Evolutionary conservation across 768 basidiomycete species (phyloP), one percentile per base, ranked within the genome.

Genomic region (Mycena chlorophos): DNA sequence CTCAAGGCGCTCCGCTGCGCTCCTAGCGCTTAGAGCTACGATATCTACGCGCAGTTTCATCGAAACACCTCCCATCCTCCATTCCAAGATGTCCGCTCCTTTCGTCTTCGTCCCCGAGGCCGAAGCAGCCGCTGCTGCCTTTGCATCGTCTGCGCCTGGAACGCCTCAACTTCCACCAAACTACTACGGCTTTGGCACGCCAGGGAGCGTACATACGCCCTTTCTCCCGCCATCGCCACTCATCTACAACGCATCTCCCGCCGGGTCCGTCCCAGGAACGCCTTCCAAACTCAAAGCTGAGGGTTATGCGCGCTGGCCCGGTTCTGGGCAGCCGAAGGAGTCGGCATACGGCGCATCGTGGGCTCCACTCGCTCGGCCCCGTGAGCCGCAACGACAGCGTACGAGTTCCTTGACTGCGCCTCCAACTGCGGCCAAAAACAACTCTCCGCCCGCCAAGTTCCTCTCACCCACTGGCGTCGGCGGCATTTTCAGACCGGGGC

Each of bases 41-140:
- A 20, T 20, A 22, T 22, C 14, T 20, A 14, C 20, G 6, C 40
- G 13, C 14, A 5, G 8, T 42, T 12, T 8, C 5, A 42, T 8
- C 13, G 22, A 42, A 14, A 22, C 40, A 22, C 13, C 20, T 16
- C 40, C 40, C 22, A 19, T 20, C 40, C n/a, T n/a, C n/a, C n/a
- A n/a, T n/a, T n/a, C n/a, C 13, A 19, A 14, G 45, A 61, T 61
- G 60, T 52, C 60, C 10, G 27, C 52, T 6, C 60, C 60, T 12
- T 61, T 61, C 37, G 29, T 61, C 40, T 61, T 23, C 45, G 52
- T 61, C 27, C 55, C 55, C 5, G 55, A 61, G 38, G 49, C 49
- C 0, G 43, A 52, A 5, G 4, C 23, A 22, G 49, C 56, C 13
- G 28, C 51, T 5, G n/a, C 42, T 1, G 52, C 28, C 26, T 39